Conservation (phyloP, 1,284 basidiomycete genomes). For the Irpex sp. region DNA sequence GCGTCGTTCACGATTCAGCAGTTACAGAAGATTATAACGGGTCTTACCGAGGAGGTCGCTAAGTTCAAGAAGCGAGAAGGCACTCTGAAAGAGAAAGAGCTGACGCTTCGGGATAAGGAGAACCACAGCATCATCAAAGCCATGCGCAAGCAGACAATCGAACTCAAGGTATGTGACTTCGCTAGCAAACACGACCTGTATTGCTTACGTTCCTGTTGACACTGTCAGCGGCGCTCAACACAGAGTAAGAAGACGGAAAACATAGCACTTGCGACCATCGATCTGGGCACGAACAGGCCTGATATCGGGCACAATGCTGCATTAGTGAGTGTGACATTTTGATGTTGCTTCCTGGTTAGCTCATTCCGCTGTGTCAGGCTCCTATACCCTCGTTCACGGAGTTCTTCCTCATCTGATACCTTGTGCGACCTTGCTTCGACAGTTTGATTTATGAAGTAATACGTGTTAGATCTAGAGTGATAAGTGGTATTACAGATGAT, state of each 20-base stretch:
- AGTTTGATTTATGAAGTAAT: constrained; percentile 7
- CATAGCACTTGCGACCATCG: background rate
- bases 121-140: constrained; percentile 16
- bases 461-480: constrained; percentile 18
- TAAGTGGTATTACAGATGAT: constrained; percentile 20
- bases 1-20: constrained; percentile 15
- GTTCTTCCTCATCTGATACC: constrained; percentile 10
- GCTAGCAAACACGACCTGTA: background rate
- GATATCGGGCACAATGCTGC: background rate
- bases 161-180: constrained; percentile 11
- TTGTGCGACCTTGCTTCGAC: background rate
- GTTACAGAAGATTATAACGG: constrained; percentile 16
- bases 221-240: constrained; percentile 4
- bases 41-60: constrained; percentile 14
- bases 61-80: constrained; percentile 16
- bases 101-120: constrained; percentile 14
- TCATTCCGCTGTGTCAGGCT: constrained; percentile 1
- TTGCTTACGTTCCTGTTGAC: background rate
- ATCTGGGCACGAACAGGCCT: background rate
- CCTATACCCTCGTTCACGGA: constrained; percentile 11
- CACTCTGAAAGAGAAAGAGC: constrained; percentile 13
- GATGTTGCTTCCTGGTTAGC: background rate
- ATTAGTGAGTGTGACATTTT: background rate
- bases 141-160: constrained; percentile 16
- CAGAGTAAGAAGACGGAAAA: constrained; percentile 3